These are phyloP conservation scores for Sporothrix phasma DNA, from an alignment of 2,329 filamentous ascomycete species.

Conservation along the genomic window DNA sequence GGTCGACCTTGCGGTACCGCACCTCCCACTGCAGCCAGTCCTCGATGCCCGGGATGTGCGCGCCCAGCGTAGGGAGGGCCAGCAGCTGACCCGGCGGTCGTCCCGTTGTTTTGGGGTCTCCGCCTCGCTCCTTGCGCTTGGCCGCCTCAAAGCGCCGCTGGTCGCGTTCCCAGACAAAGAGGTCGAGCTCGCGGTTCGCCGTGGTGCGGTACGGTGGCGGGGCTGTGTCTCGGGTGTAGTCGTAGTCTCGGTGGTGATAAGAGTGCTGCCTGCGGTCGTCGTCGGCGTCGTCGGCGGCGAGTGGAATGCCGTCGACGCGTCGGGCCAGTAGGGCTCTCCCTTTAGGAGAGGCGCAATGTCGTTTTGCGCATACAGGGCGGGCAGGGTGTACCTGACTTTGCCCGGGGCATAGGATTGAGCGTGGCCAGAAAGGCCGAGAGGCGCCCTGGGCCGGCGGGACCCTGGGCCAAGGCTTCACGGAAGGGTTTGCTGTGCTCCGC, in stretches of 20 bases:
- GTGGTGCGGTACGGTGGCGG: background rate
- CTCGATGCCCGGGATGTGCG: conserved; percentile 37
- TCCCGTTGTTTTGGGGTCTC: no score
- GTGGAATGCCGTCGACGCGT: background rate
- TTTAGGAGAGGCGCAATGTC: conserved; percentile 25
- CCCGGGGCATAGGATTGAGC: conserved; percentile 43
- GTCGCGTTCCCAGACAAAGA: conserved; percentile 15
- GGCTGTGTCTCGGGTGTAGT: background rate
- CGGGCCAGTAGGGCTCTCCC: background rate
- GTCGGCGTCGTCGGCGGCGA: background rate
- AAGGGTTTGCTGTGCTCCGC: conserved; percentile 37
- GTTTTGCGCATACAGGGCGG: conserved; percentile 40
- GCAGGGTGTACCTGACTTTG: conserved; percentile 46
- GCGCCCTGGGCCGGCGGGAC: background rate
- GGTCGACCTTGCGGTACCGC: conserved; percentile 42
- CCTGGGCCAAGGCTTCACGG: conserved; percentile 31
- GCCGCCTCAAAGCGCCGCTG: background rate
- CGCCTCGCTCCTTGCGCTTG: background rate
- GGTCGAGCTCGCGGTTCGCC: background rate
- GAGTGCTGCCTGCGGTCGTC: background rate
- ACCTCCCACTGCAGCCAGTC: conserved; percentile 41
- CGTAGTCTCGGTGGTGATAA: no score
- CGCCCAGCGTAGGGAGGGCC: conserved; percentile 43
- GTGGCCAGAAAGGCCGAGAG: conserved; percentile 28
- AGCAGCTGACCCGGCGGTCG: conserved; percentile 32